phyloP scores from a whole-genome alignment of 345 rosid genomes.

The Euclidium syriacum region DNA sequence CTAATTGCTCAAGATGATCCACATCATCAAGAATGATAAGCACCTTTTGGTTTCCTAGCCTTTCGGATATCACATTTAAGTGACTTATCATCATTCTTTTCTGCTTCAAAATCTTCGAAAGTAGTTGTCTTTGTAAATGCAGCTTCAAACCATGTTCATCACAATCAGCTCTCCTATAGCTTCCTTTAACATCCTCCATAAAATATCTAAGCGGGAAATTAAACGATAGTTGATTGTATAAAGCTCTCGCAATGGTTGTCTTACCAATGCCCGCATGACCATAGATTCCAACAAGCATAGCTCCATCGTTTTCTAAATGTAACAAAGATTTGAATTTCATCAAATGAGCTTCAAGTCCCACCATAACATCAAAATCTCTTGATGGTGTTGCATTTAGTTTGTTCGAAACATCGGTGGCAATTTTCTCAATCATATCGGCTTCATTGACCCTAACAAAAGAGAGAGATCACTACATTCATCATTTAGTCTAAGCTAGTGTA shows the following conservation, averaged over 20 bases:
- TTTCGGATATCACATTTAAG: not conserved
- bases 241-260: not conserved
- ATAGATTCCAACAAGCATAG: not conserved
- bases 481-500: too few relatives aligned
- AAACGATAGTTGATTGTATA: not conserved
- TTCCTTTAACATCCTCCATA: not conserved
- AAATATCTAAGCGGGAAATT: not conserved
- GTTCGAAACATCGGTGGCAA: not conserved
- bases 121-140: too few relatives aligned
- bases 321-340: not conserved
- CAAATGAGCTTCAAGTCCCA: not conserved
- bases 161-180: not conserved
- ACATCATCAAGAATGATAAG: conserved; percentile 2
- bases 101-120: not conserved
- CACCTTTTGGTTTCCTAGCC: not conserved
- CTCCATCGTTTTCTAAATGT: not conserved
- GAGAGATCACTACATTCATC: too few relatives aligned
- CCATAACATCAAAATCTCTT: too few relatives aligned
- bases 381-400: not conserved
- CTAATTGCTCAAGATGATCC: not conserved
- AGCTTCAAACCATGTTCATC: not conserved
- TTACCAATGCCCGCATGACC: not conserved
- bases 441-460: too few relatives aligned
- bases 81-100: not conserved
- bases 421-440: not conserved